Evolutionary conservation across 2,329 filamentous ascomycete genomes (phyloP), one percentile per base, ranked within the genome.

Genomic region (Colletotrichum falcatum): DNA sequence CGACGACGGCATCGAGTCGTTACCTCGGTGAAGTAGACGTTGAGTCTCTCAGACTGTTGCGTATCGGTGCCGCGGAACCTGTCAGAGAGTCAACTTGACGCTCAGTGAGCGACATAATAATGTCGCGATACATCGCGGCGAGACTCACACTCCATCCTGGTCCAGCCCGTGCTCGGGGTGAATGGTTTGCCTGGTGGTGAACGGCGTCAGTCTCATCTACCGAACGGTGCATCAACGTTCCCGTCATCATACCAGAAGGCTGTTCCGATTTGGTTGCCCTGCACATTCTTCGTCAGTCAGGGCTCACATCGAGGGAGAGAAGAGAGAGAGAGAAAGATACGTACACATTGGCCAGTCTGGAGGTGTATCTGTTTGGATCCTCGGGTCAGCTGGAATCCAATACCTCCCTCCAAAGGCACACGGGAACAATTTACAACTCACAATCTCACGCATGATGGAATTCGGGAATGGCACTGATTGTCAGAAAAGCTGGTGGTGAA

Each of bases 221-320:
- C 2, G 2, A 12, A 26, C 0, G 8, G 8, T 35, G 61, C 30
- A 35, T 54, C 30, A 33, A n/a, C 16, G 42, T 3, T 39, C 18
- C 11, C 5, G 14, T 18, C 1, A 61, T n/a, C 37, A 76, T 86
- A 94, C 92, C 96, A 99, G 90, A 99, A 99, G 86, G 96, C 96
- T 88, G 96, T 95, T 94, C 96, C 96, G 79, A 98, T 97, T 94
- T 99, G 96, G 92, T 99, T 98, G 90, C 96, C 95, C 95, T 98
- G 79, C 77, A 63, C 0, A 44, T 73, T 71, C 77, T 75, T 72
- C 59, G 74, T 39, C 28, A 61, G 35, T 44, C 30, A 48, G 2
- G 11, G 1, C 8, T 6, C 26, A 26, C n/a, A n/a, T n/a, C n/a
- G n/a, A n/a, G n/a, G n/a, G n/a, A n/a, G n/a, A n/a, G n/a, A n/a